Percentiles rank a stretch among this genome's conserved stretches.
Conservation (phyloP, 768 basidiomycete genomes). For the Xerocomellus intermedius region DNA sequence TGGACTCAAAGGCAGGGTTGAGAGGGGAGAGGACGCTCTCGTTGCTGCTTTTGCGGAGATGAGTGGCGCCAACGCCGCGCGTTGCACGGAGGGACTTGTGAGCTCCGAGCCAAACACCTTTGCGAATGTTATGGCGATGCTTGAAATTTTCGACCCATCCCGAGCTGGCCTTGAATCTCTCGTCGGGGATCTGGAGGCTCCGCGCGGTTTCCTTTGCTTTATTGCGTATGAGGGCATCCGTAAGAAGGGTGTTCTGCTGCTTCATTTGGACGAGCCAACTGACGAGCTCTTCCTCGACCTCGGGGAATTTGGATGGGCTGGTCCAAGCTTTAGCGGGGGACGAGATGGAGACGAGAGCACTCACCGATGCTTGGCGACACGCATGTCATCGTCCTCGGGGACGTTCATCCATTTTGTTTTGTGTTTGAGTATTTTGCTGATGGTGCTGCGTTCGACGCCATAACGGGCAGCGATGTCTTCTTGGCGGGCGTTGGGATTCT, state of each 20-base stretch:
- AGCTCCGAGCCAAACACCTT: constrained; percentile 54
- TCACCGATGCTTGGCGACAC: constrained; percentile 71
- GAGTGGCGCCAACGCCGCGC: constrained; percentile 30
- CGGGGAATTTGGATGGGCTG: constrained; percentile 80
- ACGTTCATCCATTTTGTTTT: constrained; percentile 81
- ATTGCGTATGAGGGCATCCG: constrained; percentile 60
- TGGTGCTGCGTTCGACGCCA: constrained; percentile 87
- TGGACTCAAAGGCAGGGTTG: constrained; percentile 39
- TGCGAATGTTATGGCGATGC: constrained; percentile 71
- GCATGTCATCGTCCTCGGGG: constrained; percentile 53
- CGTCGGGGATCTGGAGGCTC: constrained; percentile 53
- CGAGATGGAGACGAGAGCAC: constrained; percentile 7
- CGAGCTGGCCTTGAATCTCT: constrained; percentile 87
- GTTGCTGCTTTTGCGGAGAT: constrained; percentile 38
- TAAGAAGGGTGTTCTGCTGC: constrained; percentile 47
- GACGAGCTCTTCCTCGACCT: constrained; percentile 64
- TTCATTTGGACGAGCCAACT: constrained; percentile 59
- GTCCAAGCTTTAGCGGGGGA: constrained; percentile 5
- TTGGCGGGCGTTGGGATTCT: constrained; percentile 70
- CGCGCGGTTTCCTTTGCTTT: constrained; percentile 69
- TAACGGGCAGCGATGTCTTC: constrained; percentile 79
- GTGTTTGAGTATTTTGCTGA: constrained; percentile 87
- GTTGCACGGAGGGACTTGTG: constrained; percentile 35
- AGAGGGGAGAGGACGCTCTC: constrained; percentile 38
- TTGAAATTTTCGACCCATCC: constrained; percentile 96